Evolutionary conservation across 805 yeast species (phyloP), one percentile per base, ranked within the genome.

Genomic region (Limtongozyma cylindracea): DNA sequence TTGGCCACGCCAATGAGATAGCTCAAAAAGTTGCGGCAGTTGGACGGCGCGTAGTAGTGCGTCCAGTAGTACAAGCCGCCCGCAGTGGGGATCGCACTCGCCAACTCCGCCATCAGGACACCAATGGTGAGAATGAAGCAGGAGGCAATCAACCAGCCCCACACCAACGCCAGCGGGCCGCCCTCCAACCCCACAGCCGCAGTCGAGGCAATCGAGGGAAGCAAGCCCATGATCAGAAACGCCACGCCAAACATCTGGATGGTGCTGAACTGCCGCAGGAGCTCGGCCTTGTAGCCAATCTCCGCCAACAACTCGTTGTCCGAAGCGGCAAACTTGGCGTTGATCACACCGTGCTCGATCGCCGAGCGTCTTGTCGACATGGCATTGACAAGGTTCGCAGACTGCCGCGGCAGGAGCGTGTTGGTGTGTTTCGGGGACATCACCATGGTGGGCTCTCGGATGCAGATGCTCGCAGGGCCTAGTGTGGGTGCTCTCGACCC

Each of bases 51-150:
- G 21, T 22, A 26, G 25, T 26, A 21, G 25, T 26, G 24, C 18
- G 26, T 20, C 21, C 24, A 26, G 20, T 18, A 26, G 22, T 24
- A 26, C 24, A 26, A 24, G 14, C 29, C 29, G 5, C 29, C 29
- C 9, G 29, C 24, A 10, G 29, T 26, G 4, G 29, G 29, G n/a
- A 26, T 26, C 11, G 26, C 21, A 3, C 25, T 22, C 4, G 26
- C 29, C 22, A 26, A 21, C 20, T 24, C 24, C 20, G 25, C 22
- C 26, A 26, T 21, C 17, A 25, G 22, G 12, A 22, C 19, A 15
- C 29, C 29, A 6, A 22, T 19, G 12, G 16, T 15, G 10, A 26
- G 23, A 16, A 21, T 26, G 21, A 26, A 26, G 12, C 24, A 19
- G 3, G 26, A 26, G 14, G 22, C 21, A 11, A 23, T 19, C 10